Conservation (phyloP, 768 basidiomycete genomes). For the Lentinus tigrinus region DNA sequence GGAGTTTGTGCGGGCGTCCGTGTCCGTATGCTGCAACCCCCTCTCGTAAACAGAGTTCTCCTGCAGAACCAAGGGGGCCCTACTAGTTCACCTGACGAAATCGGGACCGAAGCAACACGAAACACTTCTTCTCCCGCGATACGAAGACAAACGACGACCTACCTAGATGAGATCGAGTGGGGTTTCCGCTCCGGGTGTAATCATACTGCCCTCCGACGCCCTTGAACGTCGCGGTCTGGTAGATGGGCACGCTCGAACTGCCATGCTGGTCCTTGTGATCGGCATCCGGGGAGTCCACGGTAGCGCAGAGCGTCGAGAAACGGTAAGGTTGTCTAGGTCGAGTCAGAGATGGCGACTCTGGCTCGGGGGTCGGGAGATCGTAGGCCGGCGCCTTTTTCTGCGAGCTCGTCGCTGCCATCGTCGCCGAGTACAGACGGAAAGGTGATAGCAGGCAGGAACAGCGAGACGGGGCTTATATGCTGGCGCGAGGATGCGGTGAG, state of each 20-base stretch:
- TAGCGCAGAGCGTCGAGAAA: constrained; percentile 90
- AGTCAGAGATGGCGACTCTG: constrained; percentile 63
- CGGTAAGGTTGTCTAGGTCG: constrained; percentile 71
- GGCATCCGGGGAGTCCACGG: constrained; percentile 90
- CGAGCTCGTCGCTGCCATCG: constrained; percentile 11
- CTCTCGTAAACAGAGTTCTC: not conserved
- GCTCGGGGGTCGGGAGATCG: constrained; percentile 78
- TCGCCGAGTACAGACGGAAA: not conserved
- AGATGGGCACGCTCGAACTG: constrained; percentile 93
- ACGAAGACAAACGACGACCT: constrained; percentile 18
- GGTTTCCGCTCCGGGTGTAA: constrained; percentile 94
- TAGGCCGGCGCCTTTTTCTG: constrained; percentile 22
- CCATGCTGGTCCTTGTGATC: constrained; percentile 94
- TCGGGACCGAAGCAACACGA: not conserved
- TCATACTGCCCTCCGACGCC: constrained; percentile 88
- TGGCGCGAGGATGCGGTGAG: not conserved
- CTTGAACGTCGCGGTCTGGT: constrained; percentile 98
- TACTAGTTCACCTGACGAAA: not conserved
- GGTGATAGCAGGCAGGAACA: not conserved
- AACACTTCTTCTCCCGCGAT: not conserved
- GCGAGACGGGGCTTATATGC: not conserved
- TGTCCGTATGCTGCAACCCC: too few species aligned
- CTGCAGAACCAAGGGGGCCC: not conserved
- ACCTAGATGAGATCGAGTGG: constrained; percentile 95
- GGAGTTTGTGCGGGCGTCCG: not conserved